A percentile compares a stretch with the other conserved stretches of the same genome.
These are phyloP conservation scores for Taphrina pruni DNA, from an alignment of 1,139 yeast species.

Conservation along the genomic window DNA sequence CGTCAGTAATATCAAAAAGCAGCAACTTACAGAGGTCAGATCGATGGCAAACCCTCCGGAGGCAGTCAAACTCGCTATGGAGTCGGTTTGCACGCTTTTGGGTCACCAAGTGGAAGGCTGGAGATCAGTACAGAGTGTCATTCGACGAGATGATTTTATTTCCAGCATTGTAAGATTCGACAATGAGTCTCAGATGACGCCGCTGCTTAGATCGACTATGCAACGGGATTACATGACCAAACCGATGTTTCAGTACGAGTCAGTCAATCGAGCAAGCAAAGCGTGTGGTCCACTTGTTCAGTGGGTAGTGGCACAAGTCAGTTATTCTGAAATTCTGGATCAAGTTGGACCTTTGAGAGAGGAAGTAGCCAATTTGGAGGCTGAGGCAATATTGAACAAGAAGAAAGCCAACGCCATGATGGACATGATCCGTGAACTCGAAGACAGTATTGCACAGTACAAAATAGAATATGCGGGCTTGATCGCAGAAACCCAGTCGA, in stretches of 20 bases:
- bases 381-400: conserved; percentile 64
- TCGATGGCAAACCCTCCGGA: conserved; percentile 92
- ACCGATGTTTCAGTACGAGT: conserved; percentile 70
- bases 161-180: conserved; percentile 78
- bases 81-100: conserved; percentile 80
- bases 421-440: conserved; percentile 79
- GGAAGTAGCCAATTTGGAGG: conserved; percentile 68
- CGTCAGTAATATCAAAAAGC: conserved; percentile 89
- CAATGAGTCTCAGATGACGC: conserved; percentile 64
- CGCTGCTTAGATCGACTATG: conserved; percentile 63
- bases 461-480: conserved; percentile 72
- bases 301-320: conserved; percentile 89
- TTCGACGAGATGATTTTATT: conserved; percentile 86
- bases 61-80: conserved; percentile 82
- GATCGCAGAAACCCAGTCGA: conserved; percentile 77
- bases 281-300: conserved; percentile 92
- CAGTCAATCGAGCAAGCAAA: conserved; percentile 86
- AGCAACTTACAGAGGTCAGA: conserved; percentile 84
- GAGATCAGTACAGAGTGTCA: conserved; percentile 83
- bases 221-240: conserved; percentile 65
- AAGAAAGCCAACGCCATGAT: conserved; percentile 68
- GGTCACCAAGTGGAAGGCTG: conserved; percentile 74
- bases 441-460: conserved; percentile 68
- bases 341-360: conserved; percentile 74
- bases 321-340: conserved; percentile 70